Evolutionary conservation across 495 filamentous ascomycete genomes (phyloP).

Genomic region (Neurospora sp.): DNA sequence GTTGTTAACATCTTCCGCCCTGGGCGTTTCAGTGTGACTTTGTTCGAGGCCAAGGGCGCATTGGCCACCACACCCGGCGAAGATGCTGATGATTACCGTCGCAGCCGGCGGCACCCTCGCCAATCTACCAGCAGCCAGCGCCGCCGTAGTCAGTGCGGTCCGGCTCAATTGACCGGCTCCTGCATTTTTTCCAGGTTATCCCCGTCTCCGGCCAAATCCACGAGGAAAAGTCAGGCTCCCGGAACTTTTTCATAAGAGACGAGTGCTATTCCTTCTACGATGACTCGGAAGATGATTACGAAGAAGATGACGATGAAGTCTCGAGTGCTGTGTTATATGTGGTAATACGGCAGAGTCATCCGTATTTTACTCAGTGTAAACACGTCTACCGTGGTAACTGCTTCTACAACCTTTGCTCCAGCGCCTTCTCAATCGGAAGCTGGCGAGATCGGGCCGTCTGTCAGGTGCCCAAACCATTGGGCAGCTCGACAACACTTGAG

Average conservation of each 20-base stretch:
- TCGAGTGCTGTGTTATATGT: background rate
- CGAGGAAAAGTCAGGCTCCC: background rate
- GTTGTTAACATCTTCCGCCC: conserved; percentile 94
- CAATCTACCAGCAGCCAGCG: no score
- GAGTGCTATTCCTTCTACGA: background rate
- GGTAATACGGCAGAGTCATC: background rate
- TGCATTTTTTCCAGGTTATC: no score
- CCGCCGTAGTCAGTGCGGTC: no score
- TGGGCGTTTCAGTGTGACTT: conserved; percentile 89
- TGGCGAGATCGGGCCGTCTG: background rate
- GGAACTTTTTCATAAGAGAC: background rate
- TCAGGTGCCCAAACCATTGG: background rate
- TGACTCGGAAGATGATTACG: no score
- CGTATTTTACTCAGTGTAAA: no score
- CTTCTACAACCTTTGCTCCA: background rate
- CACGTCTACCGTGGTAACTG: background rate
- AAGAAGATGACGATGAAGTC: no score
- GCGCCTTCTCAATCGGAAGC: background rate
- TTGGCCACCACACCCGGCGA: conserved; percentile 22
- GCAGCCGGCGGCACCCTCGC: background rate
- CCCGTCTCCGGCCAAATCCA: background rate
- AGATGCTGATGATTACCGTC: conserved; percentile 36
- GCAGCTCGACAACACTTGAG: background rate
- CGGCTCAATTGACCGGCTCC: no score
- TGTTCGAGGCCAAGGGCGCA: conserved; percentile 80